Percentiles rank a stretch among this genome's conserved stretches.
Evolutionary conservation across 495 filamentous ascomycete genomes (phyloP).

Genomic region (Niebla homalea): DNA sequence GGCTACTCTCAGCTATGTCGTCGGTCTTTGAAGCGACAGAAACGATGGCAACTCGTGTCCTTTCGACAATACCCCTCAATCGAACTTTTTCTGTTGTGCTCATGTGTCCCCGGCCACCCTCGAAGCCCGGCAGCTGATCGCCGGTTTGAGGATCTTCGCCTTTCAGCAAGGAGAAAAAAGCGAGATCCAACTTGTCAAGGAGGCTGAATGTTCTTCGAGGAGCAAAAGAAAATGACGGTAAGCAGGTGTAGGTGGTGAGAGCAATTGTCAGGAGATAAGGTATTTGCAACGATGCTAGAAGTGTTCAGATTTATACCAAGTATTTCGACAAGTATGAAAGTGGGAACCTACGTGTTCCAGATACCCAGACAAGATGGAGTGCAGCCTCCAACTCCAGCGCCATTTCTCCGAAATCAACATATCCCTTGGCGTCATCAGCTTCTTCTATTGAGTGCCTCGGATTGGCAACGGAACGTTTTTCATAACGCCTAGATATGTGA

Average conservation of each 20-base stretch:
- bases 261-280: slow-evolving; percentile 71
- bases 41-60: slow-evolving; percentile 50
- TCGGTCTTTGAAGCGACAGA: slow-evolving; percentile 42
- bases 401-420: slow-evolving; percentile 53
- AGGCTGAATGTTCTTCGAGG: slow-evolving; percentile 49
- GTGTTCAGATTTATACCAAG: background rate
- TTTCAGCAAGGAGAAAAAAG: slow-evolving; percentile 57
- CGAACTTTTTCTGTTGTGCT: slow-evolving; percentile 69
- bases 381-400: slow-evolving; percentile 56
- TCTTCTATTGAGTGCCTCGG: slow-evolving; percentile 25
- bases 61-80: slow-evolving; percentile 61
- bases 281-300: slow-evolving; percentile 63
- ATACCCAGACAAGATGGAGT: slow-evolving; percentile 69
- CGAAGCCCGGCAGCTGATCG: slow-evolving; percentile 52
- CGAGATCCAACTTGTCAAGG: slow-evolving; percentile 62
- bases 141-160: slow-evolving; percentile 54
- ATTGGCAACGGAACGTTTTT: slow-evolving; percentile 54
- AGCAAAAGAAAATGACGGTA: slow-evolving; percentile 54
- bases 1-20: slow-evolving; percentile 16
- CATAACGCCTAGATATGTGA: slow-evolving; percentile 53
- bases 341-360: slow-evolving; percentile 56
- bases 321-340: background rate
- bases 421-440: slow-evolving; percentile 38
- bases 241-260: slow-evolving; percentile 47
- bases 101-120: slow-evolving; percentile 31